phyloP scores from a whole-genome alignment of 1,284 basidiomycete species.

The Malassezia japonica region DNA sequence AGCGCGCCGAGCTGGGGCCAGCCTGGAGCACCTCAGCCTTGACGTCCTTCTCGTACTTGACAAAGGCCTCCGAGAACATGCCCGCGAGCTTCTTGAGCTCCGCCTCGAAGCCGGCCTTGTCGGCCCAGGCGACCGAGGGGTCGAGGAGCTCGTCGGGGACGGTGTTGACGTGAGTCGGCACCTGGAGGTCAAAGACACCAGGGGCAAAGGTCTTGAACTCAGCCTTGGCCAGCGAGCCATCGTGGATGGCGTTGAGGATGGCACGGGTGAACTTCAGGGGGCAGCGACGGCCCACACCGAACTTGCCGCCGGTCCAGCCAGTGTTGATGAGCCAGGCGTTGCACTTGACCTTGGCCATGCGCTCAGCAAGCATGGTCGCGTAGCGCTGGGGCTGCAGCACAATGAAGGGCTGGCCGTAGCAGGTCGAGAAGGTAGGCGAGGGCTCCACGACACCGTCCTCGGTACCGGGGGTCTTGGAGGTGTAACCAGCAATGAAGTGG shows the following conservation, averaged over 20 bases:
- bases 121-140: constrained; percentile 37
- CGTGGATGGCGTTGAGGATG: constrained; percentile 94
- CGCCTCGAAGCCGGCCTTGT: constrained; percentile 32
- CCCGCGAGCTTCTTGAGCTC: constrained; percentile 46
- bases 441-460: constrained; percentile 97
- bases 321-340: constrained; percentile 99
- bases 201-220: constrained; percentile 68
- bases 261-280: constrained; percentile 63
- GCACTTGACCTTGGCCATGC: constrained; percentile 82
- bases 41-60: constrained; percentile 44
- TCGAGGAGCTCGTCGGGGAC: constrained; percentile 39
- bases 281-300: constrained; percentile 56
- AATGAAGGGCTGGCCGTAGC: constrained; percentile 98
- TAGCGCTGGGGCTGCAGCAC: constrained; percentile 75
- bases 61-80: constrained; percentile 46
- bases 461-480: constrained; percentile 86
- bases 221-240: constrained; percentile 74
- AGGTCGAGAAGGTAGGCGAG: constrained; percentile 97
- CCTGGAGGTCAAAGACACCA: constrained; percentile 39
- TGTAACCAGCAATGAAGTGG: constrained; percentile 56
- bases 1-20: constrained; percentile 25
- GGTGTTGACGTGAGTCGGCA: constrained; percentile 32
- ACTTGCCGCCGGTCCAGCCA: constrained; percentile 94
- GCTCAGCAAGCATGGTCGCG: constrained; percentile 90
- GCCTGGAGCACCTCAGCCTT: constrained; percentile 34